A percentile compares a stretch with the other conserved stretches of the same genome.
phyloP scores from a whole-genome alignment of 805 yeast genomes.

The Pichia membranifaciens region DNA sequence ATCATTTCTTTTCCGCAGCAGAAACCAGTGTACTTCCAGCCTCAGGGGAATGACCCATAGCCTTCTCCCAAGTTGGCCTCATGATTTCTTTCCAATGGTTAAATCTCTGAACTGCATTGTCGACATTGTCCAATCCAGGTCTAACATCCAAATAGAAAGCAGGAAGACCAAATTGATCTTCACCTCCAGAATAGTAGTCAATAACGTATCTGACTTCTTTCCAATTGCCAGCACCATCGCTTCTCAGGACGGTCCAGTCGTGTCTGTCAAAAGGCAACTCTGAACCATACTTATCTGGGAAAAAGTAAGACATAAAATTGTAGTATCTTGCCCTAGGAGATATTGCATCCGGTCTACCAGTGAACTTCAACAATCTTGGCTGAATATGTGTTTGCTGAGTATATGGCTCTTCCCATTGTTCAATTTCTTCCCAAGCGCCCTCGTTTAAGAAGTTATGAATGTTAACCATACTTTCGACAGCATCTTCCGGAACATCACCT shows the following conservation, averaged over 20 bases:
- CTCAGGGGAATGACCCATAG: constrained; percentile 48
- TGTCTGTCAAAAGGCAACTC: constrained; percentile 97
- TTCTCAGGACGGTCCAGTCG: constrained; percentile 93
- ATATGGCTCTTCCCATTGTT: constrained; percentile 83
- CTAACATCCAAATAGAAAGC: constrained; percentile 89
- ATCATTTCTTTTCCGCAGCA: neutral
- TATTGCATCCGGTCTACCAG: constrained; percentile 85
- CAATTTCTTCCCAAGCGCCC: constrained; percentile 94
- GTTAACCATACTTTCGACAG: constrained; percentile 94
- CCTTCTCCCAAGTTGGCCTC: constrained; percentile 60
- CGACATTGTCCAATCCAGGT: constrained; percentile 77
- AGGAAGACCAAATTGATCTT: constrained; percentile 83
- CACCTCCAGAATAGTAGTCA: constrained; percentile 91
- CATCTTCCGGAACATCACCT: constrained; percentile 87
- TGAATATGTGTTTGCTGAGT: constrained; percentile 45
- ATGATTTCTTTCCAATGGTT: constrained; percentile 47
- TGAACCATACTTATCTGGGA: constrained; percentile 66
- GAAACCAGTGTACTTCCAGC: neutral
- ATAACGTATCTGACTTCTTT: constrained; percentile 81
- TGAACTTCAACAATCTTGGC: constrained; percentile 79
- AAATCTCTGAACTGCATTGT: constrained; percentile 63
- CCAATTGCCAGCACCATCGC: constrained; percentile 49
- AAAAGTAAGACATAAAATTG: constrained; percentile 56
- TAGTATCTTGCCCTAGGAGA: constrained; percentile 80
- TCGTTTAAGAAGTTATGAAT: constrained; percentile 95